phyloP scores from a whole-genome alignment of 2,329 filamentous ascomycete species.

The Celoporthe dispersa region DNA sequence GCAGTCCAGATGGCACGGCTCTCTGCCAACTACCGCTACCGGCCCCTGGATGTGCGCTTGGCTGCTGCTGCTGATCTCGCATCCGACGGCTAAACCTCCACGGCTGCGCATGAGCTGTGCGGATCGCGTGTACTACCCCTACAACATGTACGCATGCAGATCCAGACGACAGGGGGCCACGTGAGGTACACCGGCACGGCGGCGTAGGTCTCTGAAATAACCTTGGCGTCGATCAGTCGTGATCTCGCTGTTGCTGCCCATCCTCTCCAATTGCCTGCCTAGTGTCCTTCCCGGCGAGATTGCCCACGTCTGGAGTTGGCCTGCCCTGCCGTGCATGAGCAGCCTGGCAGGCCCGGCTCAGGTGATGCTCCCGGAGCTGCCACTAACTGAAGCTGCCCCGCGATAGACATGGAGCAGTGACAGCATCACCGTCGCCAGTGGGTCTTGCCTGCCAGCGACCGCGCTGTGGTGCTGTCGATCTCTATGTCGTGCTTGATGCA shows the following conservation, averaged over 20 bases:
- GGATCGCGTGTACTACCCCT: not conserved
- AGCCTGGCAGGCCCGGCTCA: not conserved
- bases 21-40: not conserved
- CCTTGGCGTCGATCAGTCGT: not conserved
- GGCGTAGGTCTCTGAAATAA: not conserved
- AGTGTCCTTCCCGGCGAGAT: not conserved
- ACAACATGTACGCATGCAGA: not conserved
- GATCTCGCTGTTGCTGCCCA: not conserved
- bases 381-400: not conserved
- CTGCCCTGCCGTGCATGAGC: not conserved
- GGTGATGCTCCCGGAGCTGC: not conserved
- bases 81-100: not conserved
- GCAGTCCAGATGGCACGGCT: not conserved
- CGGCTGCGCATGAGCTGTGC: not conserved
- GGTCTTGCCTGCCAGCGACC: not conserved
- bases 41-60: not conserved
- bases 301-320: not conserved
- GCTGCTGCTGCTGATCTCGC: not conserved
- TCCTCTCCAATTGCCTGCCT: not conserved
- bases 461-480: slow-evolving; percentile 8
- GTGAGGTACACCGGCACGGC: not conserved
- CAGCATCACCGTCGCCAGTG: not conserved
- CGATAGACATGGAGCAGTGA: not conserved
- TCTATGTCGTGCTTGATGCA: slow-evolving; percentile 15
- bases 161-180: slow-evolving; percentile 1